Evolutionary conservation across 2,329 filamentous ascomycete species (phyloP).

Genomic region (Xenoacremonium recifei): DNA sequence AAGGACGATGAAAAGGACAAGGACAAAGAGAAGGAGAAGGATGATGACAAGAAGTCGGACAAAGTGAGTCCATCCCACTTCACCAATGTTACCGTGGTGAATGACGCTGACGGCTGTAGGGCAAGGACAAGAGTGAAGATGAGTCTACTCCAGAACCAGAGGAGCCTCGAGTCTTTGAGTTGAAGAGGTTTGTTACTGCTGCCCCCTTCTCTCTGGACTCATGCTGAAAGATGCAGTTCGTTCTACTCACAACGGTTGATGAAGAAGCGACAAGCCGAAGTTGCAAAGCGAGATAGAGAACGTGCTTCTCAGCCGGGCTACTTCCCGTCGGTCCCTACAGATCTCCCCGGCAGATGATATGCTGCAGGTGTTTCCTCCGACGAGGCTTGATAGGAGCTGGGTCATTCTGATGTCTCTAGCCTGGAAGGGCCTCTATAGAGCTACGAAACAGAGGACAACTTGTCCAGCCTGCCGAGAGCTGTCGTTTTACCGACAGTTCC

Average conservation of each 20-base stretch:
- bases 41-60: conserved; percentile 24
- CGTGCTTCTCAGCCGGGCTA: conserved; percentile 72
- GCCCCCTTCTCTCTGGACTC: accelerated
- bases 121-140: conserved; percentile 18
- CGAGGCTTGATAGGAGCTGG: no score
- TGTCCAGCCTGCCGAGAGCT: no score
- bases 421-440: no score
- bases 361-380: no score
- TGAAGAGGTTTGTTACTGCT: conserved; percentile 64
- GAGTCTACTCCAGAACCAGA: conserved; percentile 49
- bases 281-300: conserved; percentile 76
- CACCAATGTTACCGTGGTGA: background rate
- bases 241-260: conserved; percentile 87
- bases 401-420: no score
- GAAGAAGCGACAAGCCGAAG: conserved; percentile 54
- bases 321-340: conserved; percentile 83
- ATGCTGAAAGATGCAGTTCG: conserved; percentile 46
- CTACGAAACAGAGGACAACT: no score
- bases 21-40: conserved; percentile 28
- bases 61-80: no score
- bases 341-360: conserved; percentile 41
- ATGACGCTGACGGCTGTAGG: conserved; percentile 3
- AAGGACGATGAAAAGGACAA: conserved; percentile 36
- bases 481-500: no score
- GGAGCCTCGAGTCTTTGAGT: conserved; percentile 75